Conservation (phyloP, 176 grass and related monocot species). For the Bothriochloa decipiens region DNA sequence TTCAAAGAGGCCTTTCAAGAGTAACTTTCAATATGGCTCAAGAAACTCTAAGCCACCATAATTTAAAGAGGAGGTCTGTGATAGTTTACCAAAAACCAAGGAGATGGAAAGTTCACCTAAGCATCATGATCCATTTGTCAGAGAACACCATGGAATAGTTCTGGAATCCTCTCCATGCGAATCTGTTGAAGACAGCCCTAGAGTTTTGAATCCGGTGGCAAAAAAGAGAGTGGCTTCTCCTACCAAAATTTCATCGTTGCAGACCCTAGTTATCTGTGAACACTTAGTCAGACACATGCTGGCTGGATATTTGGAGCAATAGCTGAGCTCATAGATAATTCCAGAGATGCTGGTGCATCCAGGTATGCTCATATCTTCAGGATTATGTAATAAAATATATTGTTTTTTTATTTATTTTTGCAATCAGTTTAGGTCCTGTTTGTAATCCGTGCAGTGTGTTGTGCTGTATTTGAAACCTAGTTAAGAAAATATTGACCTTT, state of each 20-base stretch:
- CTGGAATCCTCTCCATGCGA: conserved; percentile 48
- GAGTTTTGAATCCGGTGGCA: conserved; percentile 35
- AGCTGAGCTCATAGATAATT: conserved; percentile 93
- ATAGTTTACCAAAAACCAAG: conserved; percentile 44
- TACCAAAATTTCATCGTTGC: conserved; percentile 65
- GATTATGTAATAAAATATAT: neutral
- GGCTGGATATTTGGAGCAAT: conserved; percentile 92
- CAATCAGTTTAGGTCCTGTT: conserved; percentile 6
- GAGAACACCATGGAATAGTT: conserved; percentile 10
- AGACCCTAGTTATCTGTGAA: conserved; percentile 76
- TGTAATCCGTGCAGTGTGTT: neutral
- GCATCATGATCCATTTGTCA: conserved; percentile 18
- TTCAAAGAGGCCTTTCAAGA: conserved; percentile 4
- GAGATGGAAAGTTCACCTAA: conserved; percentile 36
- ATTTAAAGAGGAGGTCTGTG: conserved; percentile 55
- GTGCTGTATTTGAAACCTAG: conserved; percentile 18
- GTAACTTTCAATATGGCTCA: conserved; percentile 1
- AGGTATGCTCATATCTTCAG: conserved; percentile 49
- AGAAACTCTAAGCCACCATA: conserved; percentile 22
- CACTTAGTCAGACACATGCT: conserved; percentile 88
- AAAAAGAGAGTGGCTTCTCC: conserved; percentile 31
- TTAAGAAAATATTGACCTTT: conserved; percentile 27
- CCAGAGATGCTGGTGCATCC: conserved; percentile 76
- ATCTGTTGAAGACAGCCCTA: conserved; percentile 49
- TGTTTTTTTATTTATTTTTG: conserved; percentile 2